These are phyloP conservation scores for Globisporangium camurandrum DNA, from an alignment of 352 stramenopile genomes.

Conservation along the genomic window DNA sequence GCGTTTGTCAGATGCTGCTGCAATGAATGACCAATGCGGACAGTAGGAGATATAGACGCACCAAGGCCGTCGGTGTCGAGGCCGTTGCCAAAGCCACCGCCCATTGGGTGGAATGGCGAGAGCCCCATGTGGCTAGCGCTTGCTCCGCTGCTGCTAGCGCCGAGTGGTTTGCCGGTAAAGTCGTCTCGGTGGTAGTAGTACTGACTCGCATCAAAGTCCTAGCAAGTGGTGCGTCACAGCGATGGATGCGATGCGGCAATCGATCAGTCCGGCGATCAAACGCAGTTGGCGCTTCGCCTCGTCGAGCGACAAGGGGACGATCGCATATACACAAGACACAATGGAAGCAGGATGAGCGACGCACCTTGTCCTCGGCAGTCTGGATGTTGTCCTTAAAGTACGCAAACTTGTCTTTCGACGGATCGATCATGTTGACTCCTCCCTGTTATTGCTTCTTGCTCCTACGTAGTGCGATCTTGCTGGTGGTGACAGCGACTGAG, in stretches of 20 bases:
- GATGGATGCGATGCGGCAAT: too few species aligned
- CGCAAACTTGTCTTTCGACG: slow-evolving; percentile 84
- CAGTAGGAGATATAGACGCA: not conserved
- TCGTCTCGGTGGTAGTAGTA: slow-evolving; percentile 87
- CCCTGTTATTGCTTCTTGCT: not conserved
- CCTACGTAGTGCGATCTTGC: too few species aligned
- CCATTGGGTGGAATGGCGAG: slow-evolving; percentile 49
- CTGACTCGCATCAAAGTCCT: slow-evolving; percentile 84
- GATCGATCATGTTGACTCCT: slow-evolving; percentile 55
- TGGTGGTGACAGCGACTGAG: too few species aligned
- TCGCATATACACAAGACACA: not conserved
- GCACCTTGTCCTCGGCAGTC: slow-evolving; percentile 80
- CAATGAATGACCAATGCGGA: not conserved
- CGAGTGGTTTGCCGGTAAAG: slow-evolving; percentile 32
- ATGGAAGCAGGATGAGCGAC: too few species aligned
- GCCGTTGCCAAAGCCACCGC: slow-evolving; percentile 16
- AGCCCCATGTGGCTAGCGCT: slow-evolving; percentile 28
- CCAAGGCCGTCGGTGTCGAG: slow-evolving; percentile 21
- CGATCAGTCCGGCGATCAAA: too few species aligned
- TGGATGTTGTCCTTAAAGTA: slow-evolving; percentile 90
- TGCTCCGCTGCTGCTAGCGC: slow-evolving; percentile 14
- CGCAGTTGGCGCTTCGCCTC: too few species aligned
- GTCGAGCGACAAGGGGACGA: not conserved
- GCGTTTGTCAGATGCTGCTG: too few species aligned
- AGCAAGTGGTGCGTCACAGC: slow-evolving; percentile 6